A percentile compares a stretch with the other conserved stretches of the same genome.
These are phyloP conservation scores for Agrocybe praecox DNA, from an alignment of 768 basidiomycete species.

Conservation along the genomic window DNA sequence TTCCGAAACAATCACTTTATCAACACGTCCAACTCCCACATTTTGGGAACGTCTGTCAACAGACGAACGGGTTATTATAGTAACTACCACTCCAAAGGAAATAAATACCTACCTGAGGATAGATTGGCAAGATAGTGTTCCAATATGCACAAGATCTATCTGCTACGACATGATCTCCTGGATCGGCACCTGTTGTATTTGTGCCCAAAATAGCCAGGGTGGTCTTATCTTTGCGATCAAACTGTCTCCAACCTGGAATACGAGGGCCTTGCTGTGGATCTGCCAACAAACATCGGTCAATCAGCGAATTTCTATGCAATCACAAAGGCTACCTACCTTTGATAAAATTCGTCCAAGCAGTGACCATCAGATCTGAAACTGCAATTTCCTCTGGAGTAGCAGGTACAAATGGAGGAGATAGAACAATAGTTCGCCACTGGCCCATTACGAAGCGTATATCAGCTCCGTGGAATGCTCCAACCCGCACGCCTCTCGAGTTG, in stretches of 20 bases:
- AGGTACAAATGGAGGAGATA: constrained; percentile 30
- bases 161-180: constrained; percentile 26
- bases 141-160: constrained; percentile 31
- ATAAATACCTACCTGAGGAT: constrained; percentile 24
- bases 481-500: constrained; percentile 31
- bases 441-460: constrained; percentile 37
- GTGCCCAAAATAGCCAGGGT: constrained; percentile 30
- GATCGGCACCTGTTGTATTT: constrained; percentile 22
- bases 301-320: too few species aligned
- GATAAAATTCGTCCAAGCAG: constrained; percentile 38
- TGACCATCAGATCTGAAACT: constrained; percentile 34
- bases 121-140: constrained; percentile 31
- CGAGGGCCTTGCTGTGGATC: constrained; percentile 29
- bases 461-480: constrained; percentile 33
- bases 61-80: background rate
- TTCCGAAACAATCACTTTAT: background rate
- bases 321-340: constrained; percentile 23
- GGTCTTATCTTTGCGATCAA: constrained; percentile 23
- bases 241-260: constrained; percentile 30
- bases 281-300: constrained; percentile 2
- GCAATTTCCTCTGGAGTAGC: constrained; percentile 29
- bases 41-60: constrained; percentile 22
- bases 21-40: constrained; percentile 30
- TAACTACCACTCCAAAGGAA: background rate
- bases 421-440: constrained; percentile 30